Base-by-base conservation (phyloP, 306 rosid genomes). In the Malus asiatica region DNA sequence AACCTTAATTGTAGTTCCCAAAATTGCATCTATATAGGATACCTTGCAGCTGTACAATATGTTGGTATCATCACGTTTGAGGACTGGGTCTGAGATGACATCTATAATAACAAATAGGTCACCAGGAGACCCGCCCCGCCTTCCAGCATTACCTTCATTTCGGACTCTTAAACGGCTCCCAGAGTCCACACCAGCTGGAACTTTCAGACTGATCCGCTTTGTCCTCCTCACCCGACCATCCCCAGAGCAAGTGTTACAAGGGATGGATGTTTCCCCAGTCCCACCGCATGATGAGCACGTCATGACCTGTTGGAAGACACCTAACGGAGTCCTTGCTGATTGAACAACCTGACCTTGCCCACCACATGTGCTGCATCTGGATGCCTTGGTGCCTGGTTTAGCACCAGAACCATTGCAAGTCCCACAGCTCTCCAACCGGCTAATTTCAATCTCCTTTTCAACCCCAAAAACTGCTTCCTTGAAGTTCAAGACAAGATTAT, bases 261-360 rank as follows among this genome's bases (percentile, higher is more conserved):
- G 98, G 48, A 91, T 92, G 72, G 92, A 91, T 69, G 76, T 84
- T 81, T 96, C 98, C 79, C 99, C 99, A 16, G 90, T 61, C 27
- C 99, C 99, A 30, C 87, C 88, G 85, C 99, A 96, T 15, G 97
- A 72, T 58, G 98, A 96, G 86, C 99, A 96, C 14, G 97, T 89
- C 97, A 89, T 92, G n/a, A 96, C 87, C 84, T 96, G 99, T 86
- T 95, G 99, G 84, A 95, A 95, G 83, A 95, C 96, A 71, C 99
- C 99, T 29, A 95, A 76, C 1, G 99, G 99, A 9, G 99, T 95
- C 80, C 99, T 87, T 3, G 99, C 96, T 6, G 96, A 89, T 3
- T 91, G 78, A 76, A 95, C 91, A 46, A 95, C 99, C 76, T 92
- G 96, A 38, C 99, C 99, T 83, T 95, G 99, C 68, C 99, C 99